Evolutionary conservation across 805 yeast species (phyloP), one percentile per base, ranked within the genome.

Genomic region (Metschnikowia matae): DNA sequence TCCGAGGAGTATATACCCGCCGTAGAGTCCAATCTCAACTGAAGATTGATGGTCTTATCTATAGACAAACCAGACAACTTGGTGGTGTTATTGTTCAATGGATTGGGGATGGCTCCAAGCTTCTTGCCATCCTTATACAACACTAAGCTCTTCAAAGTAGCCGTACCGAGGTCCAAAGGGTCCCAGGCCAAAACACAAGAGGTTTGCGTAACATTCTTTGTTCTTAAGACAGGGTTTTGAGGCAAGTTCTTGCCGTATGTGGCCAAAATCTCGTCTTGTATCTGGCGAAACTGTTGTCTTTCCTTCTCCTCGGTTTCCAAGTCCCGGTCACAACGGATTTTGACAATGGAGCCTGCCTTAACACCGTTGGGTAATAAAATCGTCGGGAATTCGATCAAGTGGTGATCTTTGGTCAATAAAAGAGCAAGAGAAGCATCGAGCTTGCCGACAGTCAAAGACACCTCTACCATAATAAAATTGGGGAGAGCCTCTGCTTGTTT

Each of bases 131-230:
- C 89, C 64, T 90, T 88, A 70, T 82, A 89, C 46, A 94, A 74
- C 10, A 86, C 81, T 58, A 94, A 73, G 38, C 88, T 82, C 64
- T 84, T 87, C 58, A 94, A 74, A 43, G 79, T 80, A 2, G 97
- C 84, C 1, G 96, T 85, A 8, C 96, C 97, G 50, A 90, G 70
- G 44, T 87, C 83, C 48, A 94, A 72, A 11, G 84, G 80, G 53
- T 90, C 97, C 99, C 99, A 94, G 64, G 89, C 96, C 54, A 94
- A 77, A 17, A 91, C 97, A 66, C 96, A 89, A 48, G 94, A 84
- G 0, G 99, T 94, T 65, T 94, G 99, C 1, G 99, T 92, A 44
- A 86, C 83, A 64, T 92, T 94, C 48, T 81, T 78, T 37, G 83
- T 73, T 48, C 80, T 78, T 55, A 94, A 75, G 15, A 75, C 74